These are phyloP conservation scores for Phytophthora litchii DNA, from an alignment of 352 stramenopile species.

Conservation along the genomic window DNA sequence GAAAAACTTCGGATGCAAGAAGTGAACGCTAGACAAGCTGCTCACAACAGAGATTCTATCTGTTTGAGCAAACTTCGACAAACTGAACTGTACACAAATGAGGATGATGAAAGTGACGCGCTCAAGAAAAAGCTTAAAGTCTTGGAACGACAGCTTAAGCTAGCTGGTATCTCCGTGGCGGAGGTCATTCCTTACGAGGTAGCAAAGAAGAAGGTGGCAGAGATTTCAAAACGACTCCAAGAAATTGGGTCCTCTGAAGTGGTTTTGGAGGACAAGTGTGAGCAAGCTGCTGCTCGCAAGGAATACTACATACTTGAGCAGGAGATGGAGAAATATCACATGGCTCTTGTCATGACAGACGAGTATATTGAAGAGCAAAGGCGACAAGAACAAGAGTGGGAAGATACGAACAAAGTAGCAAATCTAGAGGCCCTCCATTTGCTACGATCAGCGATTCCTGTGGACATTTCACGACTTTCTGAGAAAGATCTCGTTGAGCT, in stretches of 20 bases:
- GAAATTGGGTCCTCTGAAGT: constrained; percentile 85
- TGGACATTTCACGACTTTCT: constrained; percentile 80
- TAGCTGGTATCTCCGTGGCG: constrained; percentile 80
- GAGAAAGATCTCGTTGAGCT: constrained; percentile 69
- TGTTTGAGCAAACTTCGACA: constrained; percentile 56
- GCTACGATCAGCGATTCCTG: constrained; percentile 78
- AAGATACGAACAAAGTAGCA: constrained; percentile 50
- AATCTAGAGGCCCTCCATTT: constrained; percentile 65
- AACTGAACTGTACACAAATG: constrained; percentile 39
- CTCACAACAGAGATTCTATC: constrained; percentile 59
- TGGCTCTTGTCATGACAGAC: constrained; percentile 88
- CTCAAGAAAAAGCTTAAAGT: constrained; percentile 74
- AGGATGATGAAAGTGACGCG: constrained; percentile 54
- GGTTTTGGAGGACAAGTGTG: constrained; percentile 50
- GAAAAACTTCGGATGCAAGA: constrained; percentile 67
- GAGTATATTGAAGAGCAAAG: constrained; percentile 89
- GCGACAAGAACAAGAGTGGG: constrained; percentile 71
- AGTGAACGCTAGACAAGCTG: constrained; percentile 52
- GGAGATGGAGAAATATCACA: constrained; percentile 92
- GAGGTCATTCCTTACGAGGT: constrained; percentile 91
- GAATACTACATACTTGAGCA: constrained; percentile 91
- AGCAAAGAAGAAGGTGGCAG: constrained; percentile 72
- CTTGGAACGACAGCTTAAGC: constrained; percentile 74
- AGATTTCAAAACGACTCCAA: constrained; percentile 82
- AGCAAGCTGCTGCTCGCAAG: constrained; percentile 57